Conservation (phyloP, 805 yeast genomes). For the Middelhovenomyces tepae region DNA sequence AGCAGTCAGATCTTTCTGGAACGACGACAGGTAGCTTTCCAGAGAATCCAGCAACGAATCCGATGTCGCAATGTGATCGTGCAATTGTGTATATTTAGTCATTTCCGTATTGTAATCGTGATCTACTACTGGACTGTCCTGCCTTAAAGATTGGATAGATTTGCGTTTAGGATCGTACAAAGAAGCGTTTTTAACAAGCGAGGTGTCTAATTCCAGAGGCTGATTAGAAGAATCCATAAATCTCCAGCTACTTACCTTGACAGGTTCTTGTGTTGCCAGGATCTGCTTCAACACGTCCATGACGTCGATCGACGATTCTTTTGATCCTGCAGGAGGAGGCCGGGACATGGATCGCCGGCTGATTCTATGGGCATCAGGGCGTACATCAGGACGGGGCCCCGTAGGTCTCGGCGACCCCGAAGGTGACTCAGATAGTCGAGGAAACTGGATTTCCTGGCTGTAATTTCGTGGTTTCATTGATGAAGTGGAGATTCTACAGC, state of each 20-base stretch:
- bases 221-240: neutral
- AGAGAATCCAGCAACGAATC: conserved; percentile 36
- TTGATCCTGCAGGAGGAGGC: conserved; percentile 1
- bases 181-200: neutral
- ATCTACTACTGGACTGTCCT: neutral
- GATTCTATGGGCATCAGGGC: too few relatives aligned
- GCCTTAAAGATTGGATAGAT: neutral
- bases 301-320: neutral
- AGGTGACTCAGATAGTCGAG: too few relatives aligned
- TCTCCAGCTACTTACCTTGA: neutral
- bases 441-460: too few relatives aligned
- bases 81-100: conserved; percentile 15
- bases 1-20: conserved; percentile 48
- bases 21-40: conserved; percentile 41
- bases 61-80: conserved; percentile 13
- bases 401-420: too few relatives aligned
- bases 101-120: conserved; percentile 3
- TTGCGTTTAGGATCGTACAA: too few relatives aligned
- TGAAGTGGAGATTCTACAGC: too few relatives aligned
- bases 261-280: neutral
- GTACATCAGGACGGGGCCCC: too few relatives aligned
- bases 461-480: too few relatives aligned
- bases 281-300: neutral
- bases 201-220: neutral
- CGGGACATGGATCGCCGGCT: neutral